Base-by-base conservation (phyloP, 2,329 filamentous ascomycete species). In the Leptosphaerulina australis region DNA sequence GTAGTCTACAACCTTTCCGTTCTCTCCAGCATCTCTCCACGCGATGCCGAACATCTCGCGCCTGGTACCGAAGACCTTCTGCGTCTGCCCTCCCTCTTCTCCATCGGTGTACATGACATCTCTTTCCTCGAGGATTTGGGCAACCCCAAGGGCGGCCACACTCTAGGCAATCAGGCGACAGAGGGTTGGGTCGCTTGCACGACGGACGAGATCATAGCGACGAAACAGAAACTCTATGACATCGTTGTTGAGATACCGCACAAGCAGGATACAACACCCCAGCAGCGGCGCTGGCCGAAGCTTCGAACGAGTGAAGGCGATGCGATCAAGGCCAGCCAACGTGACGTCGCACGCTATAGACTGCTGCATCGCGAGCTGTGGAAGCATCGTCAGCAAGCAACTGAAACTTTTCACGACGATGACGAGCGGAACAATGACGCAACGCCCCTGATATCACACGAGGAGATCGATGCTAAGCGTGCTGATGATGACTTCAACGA, bases 1-100 rank as follows among this genome's bases (percentile, higher is more conserved):
- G 14, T 56, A 93, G 94, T 97, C 55, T 99, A 97, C 75, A 86
- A 94, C 70, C 83, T 97, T 41, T 97, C 93, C n/a, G 82, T 97
- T 44, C 80, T 99, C 25, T 91, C 92, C 34, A 96, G 91, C 61
- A 87, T 97, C 33, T 91, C 94, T 21, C 80, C 87, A 28, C 85
- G 88, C 22, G 82, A 91, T 33, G 79, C 82, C 49, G 85, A 91
- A 41, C 76, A 87, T 11, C 78, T 96, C n/a, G 83, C 87, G 15
- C 71, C 82, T 0, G 79, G 80, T 20, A 80, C 83, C 3, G 79
- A 85, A 20, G 80, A 83, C 1, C 80, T 88, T 53, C 81, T 77
- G 11, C 75, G 90, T 50, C 80, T 94, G 22, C 83, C 86, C 18
- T 88, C 93, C 0, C 81, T 99, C n/a, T 99, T 97, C 76, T 91